Base-by-base conservation (phyloP, 441 rosid genomes). In the Pelargonium australe region DNA sequence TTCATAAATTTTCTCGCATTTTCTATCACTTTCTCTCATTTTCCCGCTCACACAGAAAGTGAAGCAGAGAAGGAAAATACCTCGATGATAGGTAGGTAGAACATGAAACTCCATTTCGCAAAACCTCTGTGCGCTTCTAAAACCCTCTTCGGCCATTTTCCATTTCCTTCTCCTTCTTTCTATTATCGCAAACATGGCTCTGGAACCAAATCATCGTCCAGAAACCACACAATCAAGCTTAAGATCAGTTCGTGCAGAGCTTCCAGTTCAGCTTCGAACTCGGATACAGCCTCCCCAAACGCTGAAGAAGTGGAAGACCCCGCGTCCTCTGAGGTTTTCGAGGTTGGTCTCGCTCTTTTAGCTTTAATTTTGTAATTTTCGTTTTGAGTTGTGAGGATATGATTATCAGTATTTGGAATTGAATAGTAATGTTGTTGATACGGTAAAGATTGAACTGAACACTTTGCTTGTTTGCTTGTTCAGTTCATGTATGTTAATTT, bases 41-140 rank as follows among this genome's bases (percentile, higher is more conserved):
- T 58, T 58, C 63, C 63, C 63, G 63, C 31, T 58, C 31, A 25
- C 63, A 4, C 12, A 58, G 63, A 58, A 58, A 58, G 63, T 58
- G 63, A 20, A 58, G 63, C 44, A 41, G 44, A 41, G 44, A 41
- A 41, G 44, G 44, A 25, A 58, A 58, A 23, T 17, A 8, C 63
- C 13, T 58, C 63, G 10, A 58, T 19, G 44, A 41, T 41, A 7
- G 44, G 63, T 25, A 19, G 31, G 5, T 19, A 57, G 62, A 57
- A 57, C 62, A 17, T 57, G 28, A 58, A 58, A 13, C 31, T 58
- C 63, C 63, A 58, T 8, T 11, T 8, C 44, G 11, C 44, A 41
- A 1, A 41, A 41, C 44, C 44, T 7, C 44, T 41, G 8, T 2
- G 31, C 63, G 17, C 31, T 58, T 25, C 63, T 17, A 58, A 19